Evolutionary conservation across 495 filamentous ascomycete genomes (phyloP).

Genomic region (Penicillium alfredii): DNA sequence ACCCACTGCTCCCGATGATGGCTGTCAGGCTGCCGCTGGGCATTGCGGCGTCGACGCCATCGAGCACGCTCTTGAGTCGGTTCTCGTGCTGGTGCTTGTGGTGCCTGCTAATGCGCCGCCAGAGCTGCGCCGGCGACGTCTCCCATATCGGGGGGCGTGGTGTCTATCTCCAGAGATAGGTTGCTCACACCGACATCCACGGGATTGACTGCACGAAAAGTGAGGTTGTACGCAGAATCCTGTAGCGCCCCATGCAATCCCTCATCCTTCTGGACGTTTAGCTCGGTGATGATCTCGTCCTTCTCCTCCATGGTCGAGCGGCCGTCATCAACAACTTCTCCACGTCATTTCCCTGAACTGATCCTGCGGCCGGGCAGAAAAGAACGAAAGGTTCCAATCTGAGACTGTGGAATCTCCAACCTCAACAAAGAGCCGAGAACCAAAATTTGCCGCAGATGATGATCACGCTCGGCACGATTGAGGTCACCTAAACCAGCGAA

Average conservation of each 20-base stretch:
- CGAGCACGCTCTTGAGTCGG: conserved; percentile 38
- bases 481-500: no score
- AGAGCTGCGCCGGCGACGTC: conserved; percentile 18
- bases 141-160: conserved; percentile 39
- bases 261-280: conserved; percentile 8
- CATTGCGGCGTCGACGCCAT: conserved; percentile 50
- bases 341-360: not conserved
- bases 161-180: conserved; percentile 50
- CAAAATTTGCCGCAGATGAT: no score
- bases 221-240: conserved; percentile 32
- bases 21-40: conserved; percentile 59
- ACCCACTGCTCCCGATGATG: conserved; percentile 68
- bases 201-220: conserved; percentile 54
- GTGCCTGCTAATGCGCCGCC: conserved; percentile 20
- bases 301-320: conserved; percentile 10
- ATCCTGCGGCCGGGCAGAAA: no score
- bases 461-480: no score
- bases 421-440: no score
- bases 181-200: conserved; percentile 52
- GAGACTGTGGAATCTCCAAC: no score
- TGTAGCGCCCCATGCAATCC: conserved; percentile 4
- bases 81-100: conserved; percentile 15
- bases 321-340: not conserved
- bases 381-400: no score
- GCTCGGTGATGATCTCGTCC: conserved; percentile 11